Evolutionary conservation across 169 alveolate species (phyloP).

Genomic region (Plasmodium gaboni): DNA sequence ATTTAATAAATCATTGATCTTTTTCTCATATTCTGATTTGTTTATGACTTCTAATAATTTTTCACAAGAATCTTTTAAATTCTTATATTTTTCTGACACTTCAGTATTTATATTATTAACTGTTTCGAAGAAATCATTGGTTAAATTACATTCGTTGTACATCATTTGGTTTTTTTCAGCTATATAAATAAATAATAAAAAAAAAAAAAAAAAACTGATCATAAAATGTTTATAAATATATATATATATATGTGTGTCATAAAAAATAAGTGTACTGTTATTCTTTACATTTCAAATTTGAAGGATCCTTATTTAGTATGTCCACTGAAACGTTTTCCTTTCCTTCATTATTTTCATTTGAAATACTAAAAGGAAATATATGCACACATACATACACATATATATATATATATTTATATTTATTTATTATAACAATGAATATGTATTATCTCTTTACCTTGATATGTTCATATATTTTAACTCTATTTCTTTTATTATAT

Average conservation of each 20-base stretch:
- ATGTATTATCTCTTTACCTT: too few species aligned
- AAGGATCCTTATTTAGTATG: not conserved
- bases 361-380: not conserved
- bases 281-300: not conserved
- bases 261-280: not conserved
- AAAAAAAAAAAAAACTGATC: not conserved
- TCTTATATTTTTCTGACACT: slow-evolving; percentile 53
- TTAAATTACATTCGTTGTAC: slow-evolving; percentile 57
- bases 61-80: slow-evolving; percentile 45
- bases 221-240: not conserved
- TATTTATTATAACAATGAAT: not conserved
- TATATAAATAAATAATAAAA: not conserved
- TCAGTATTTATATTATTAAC: slow-evolving; percentile 65
- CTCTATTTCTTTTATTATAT: not conserved
- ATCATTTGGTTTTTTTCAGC: slow-evolving; percentile 23
- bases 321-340: not conserved
- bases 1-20: slow-evolving; percentile 23
- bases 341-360: not conserved
- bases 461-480: not conserved
- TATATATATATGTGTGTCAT: not conserved
- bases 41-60: slow-evolving; percentile 17
- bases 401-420: not conserved
- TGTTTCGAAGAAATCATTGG: slow-evolving; percentile 68
- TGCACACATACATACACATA: not conserved
- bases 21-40: slow-evolving; percentile 41